These are phyloP conservation scores for Brassica nigra DNA, from an alignment of 345 rosid species.

Conservation along the genomic window DNA sequence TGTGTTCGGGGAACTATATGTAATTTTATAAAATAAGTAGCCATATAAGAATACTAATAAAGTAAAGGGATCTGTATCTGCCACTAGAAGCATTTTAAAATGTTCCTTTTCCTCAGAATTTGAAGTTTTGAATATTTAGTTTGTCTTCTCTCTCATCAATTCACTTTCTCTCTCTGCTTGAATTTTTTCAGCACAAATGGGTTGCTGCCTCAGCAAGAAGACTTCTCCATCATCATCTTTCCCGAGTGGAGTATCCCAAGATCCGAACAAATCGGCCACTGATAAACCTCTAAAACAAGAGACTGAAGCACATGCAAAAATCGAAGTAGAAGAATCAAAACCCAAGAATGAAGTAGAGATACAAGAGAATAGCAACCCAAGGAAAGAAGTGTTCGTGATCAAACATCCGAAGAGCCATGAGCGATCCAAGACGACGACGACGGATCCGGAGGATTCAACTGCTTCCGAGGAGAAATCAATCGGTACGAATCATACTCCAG, in stretches of 20 bases:
- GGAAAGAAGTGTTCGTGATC: conserved; percentile 75
- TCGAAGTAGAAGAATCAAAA: conserved; percentile 9
- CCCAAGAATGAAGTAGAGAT: conserved; percentile 29
- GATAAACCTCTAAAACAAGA: conserved; percentile 21
- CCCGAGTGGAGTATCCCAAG: conserved; percentile 13
- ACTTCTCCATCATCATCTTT: conserved; percentile 41
- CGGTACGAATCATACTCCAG: conserved; percentile 5
- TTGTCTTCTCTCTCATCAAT: background rate
- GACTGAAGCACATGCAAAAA: conserved; percentile 1
- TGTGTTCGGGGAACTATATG: background rate
- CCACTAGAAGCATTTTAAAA: background rate
- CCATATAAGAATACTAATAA: background rate
- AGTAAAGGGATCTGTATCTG: background rate
- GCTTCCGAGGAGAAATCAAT: conserved; percentile 38
- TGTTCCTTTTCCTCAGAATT: conserved; percentile 21
- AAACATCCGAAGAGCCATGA: conserved; percentile 88
- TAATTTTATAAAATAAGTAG: background rate
- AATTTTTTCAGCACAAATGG: conserved; percentile 49
- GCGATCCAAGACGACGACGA: conserved; percentile 43
- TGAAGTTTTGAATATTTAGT: conserved; percentile 30
- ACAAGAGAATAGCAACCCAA: conserved; percentile 32
- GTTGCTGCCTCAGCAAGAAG: conserved; percentile 72
- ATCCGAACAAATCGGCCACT: conserved; percentile 18
- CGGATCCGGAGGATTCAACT: conserved; percentile 38
- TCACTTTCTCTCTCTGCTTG: conserved; percentile 2